Percentiles rank a stretch among this genome's conserved stretches.
phyloP scores from a whole-genome alignment of 176 grass and related monocot genomes.

The Ensete ventricosum region DNA sequence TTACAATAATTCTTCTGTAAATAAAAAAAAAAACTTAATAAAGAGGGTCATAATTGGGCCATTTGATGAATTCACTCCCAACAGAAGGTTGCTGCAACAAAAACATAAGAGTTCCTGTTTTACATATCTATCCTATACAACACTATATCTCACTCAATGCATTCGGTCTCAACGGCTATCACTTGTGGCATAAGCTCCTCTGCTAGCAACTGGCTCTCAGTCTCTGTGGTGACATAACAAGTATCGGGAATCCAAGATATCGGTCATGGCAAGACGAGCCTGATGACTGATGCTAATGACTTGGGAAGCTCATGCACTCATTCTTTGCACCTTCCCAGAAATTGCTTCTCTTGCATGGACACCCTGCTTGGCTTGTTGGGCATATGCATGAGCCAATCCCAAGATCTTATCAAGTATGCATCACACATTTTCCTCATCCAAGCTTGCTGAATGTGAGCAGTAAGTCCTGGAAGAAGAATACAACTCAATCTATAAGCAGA shows the following conservation, averaged over 20 bases:
- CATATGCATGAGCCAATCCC: neutral
- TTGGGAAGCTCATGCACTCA: neutral
- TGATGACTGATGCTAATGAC: neutral
- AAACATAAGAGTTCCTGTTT: neutral
- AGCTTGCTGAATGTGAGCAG: neutral
- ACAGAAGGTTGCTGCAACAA: neutral
- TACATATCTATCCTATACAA: neutral
- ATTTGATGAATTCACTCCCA: neutral
- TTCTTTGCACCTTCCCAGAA: neutral
- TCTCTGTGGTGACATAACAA: too few species aligned
- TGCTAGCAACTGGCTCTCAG: neutral
- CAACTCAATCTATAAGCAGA: neutral
- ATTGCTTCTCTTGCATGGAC: neutral
- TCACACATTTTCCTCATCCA: neutral
- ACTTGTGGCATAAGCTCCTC: neutral
- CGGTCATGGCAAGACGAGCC: too few species aligned
- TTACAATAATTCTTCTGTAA: neutral
- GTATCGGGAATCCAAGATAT: too few species aligned
- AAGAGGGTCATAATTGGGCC: neutral
- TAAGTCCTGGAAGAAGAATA: neutral
- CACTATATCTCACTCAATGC: neutral
- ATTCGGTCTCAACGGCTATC: neutral
- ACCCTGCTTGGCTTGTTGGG: neutral
- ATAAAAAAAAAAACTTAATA: neutral
- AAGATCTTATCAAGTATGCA: neutral